Percentiles rank a stretch among this genome's conserved stretches.
Conservation (phyloP, 306 rosid genomes). For the Cucumis sativus region DNA sequence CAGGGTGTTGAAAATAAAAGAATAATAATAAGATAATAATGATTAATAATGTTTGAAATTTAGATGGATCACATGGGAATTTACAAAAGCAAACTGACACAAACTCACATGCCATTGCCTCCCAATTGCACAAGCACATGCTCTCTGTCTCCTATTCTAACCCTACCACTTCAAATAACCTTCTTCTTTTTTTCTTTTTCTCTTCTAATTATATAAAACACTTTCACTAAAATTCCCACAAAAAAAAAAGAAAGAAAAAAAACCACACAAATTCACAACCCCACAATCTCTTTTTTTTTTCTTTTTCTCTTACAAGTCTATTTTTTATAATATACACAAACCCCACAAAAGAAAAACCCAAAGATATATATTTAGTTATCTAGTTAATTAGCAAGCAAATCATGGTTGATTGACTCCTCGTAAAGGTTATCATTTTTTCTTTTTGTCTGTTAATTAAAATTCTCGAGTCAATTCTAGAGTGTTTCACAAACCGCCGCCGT, state of each 20-base stretch:
- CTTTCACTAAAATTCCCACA: background rate
- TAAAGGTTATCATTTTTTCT: background rate
- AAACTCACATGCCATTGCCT: slow-evolving; percentile 58
- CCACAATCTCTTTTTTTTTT: background rate
- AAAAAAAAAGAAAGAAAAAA: background rate
- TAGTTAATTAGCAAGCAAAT: slow-evolving; percentile 8
- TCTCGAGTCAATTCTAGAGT: background rate
- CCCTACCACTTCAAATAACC: background rate
- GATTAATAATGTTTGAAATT: slow-evolving; percentile 43
- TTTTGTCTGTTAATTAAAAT: slow-evolving; percentile 1
- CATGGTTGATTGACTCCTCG: background rate
- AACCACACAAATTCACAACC: slow-evolving; percentile 2
- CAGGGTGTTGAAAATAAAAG: background rate
- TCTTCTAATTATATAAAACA: background rate
- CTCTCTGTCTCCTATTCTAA: slow-evolving; percentile 35
- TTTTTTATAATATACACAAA: slow-evolving; percentile 3
- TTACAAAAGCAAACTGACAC: slow-evolving; percentile 64
- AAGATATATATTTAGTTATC: background rate
- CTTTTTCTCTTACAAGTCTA: background rate
- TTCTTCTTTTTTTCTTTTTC: background rate
- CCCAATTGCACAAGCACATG: slow-evolving; percentile 64
- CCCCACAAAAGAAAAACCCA: background rate
- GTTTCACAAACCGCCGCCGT: background rate
- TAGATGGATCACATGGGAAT: slow-evolving; percentile 59
- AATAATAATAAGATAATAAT: background rate